phyloP scores from a whole-genome alignment of 2,329 filamentous ascomycete species.

The Fonsecaea pedrosoi region DNA sequence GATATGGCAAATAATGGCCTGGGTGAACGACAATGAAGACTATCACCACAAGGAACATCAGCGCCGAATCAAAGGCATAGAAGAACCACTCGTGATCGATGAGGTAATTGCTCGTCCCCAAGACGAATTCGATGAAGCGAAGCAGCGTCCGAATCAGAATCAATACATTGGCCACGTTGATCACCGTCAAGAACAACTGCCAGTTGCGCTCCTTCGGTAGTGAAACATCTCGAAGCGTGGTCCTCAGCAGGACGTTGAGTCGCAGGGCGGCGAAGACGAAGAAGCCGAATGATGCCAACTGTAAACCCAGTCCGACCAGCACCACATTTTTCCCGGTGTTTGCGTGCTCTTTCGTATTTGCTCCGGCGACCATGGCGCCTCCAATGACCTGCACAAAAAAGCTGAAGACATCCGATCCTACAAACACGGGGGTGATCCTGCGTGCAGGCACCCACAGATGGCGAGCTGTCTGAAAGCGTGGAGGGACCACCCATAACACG shows the following conservation, averaged over 20 bases:
- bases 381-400: conserved; percentile 55
- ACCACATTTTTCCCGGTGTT: conserved; percentile 53
- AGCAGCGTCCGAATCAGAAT: conserved; percentile 33
- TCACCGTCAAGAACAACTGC: conserved; percentile 29
- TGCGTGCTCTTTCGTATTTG: conserved; percentile 40
- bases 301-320: conserved; percentile 52
- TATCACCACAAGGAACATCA: conserved; percentile 31
- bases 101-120: conserved; percentile 32
- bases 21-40: conserved; percentile 33
- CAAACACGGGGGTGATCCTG: conserved; percentile 49
- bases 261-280: conserved; percentile 54
- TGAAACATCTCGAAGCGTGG: conserved; percentile 18
- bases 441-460: conserved; percentile 50
- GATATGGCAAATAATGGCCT: conserved; percentile 32
- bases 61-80: conserved; percentile 32
- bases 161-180: conserved; percentile 33
- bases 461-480: conserved; percentile 39
- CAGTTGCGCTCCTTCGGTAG: conserved; percentile 33
- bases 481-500: conserved; percentile 52
- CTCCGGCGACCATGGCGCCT: conserved; percentile 46
- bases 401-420: conserved; percentile 52
- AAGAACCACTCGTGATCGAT: conserved; percentile 35
- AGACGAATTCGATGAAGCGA: conserved; percentile 30
- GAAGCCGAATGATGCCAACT: conserved; percentile 59
- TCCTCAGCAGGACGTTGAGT: conserved; percentile 42